Percentiles rank a stretch among this genome's conserved stretches.
Evolutionary conservation across 2,329 filamentous ascomycete genomes (phyloP).

Genomic region (Fusarium chlamydosporum): DNA sequence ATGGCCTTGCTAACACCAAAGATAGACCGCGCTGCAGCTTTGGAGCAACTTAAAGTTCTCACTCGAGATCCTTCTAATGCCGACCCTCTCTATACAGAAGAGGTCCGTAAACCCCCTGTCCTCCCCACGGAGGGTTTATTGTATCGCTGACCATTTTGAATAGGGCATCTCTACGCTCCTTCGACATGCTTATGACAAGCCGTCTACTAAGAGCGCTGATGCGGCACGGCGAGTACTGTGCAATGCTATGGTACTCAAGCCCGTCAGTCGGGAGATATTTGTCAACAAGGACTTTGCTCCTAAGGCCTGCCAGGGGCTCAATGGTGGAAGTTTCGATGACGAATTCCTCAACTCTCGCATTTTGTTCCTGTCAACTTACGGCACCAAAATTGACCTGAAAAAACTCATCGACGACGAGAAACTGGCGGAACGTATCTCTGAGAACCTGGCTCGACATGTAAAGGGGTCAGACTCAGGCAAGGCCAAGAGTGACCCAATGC

Average conservation of each 20-base stretch:
- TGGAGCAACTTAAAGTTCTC: conserved; percentile 77
- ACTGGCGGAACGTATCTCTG: conserved; percentile 71
- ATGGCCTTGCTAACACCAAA: conserved; percentile 23
- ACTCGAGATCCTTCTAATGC: conserved; percentile 78
- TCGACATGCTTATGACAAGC: conserved; percentile 78
- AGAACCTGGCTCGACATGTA: conserved; percentile 79
- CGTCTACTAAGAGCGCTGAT: conserved; percentile 73
- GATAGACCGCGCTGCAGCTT: conserved; percentile 72
- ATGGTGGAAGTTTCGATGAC: conserved; percentile 81
- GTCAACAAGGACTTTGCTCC: conserved; percentile 65
- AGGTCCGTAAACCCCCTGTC: conserved; percentile 65
- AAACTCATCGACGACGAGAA: conserved; percentile 62
- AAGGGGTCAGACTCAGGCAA: conserved; percentile 57
- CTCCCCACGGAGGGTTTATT: neutral
- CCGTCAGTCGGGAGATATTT: conserved; percentile 61
- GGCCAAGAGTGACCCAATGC: conserved; percentile 68
- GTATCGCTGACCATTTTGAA: conserved; percentile 26
- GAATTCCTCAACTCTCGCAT: conserved; percentile 79
- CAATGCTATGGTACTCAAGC: conserved; percentile 76
- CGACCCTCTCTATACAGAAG: conserved; percentile 85
- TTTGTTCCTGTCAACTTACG: conserved; percentile 63
- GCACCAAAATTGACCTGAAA: conserved; percentile 63
- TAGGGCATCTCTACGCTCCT: conserved; percentile 82
- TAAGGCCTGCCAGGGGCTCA: conserved; percentile 78
- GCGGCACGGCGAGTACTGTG: conserved; percentile 85